Evolutionary conservation across 2,329 filamentous ascomycete genomes (phyloP).

Genomic region (Neurospora crassa): DNA sequence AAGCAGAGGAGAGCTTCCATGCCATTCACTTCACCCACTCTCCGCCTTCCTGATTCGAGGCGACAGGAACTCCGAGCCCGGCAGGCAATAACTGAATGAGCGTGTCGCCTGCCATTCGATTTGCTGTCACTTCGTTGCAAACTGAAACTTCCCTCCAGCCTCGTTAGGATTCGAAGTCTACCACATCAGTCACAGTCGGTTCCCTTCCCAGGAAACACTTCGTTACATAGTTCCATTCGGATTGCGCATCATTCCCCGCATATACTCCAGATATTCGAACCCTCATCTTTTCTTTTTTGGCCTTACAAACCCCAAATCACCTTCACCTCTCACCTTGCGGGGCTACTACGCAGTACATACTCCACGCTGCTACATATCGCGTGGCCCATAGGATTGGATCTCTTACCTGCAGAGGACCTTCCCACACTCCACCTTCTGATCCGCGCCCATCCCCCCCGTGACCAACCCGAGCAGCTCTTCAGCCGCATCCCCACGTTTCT

Average conservation of each 20-base stretch:
- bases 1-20: background rate
- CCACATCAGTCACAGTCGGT: background rate
- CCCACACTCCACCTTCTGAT: slow-evolving; percentile 7
- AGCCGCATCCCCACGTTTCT: slow-evolving; percentile 10
- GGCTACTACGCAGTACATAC: slow-evolving; percentile 1
- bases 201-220: background rate
- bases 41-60: background rate
- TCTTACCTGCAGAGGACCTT: slow-evolving; percentile 9
- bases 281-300: background rate
- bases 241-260: background rate
- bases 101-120: background rate
- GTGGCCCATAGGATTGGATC: slow-evolving; percentile 1
- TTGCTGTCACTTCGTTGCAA: background rate
- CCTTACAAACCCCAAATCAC: background rate
- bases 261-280: background rate
- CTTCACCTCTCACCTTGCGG: background rate
- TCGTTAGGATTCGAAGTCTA: background rate
- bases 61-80: background rate
- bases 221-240: background rate
- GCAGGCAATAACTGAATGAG: background rate
- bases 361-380: background rate
- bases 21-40: background rate
- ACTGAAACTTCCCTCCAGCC: background rate
- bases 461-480: slow-evolving; percentile 4
- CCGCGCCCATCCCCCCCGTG: slow-evolving; percentile 6